phyloP scores from a whole-genome alignment of 2,329 filamentous ascomycete species.

The Fusarium sarcochroum region DNA sequence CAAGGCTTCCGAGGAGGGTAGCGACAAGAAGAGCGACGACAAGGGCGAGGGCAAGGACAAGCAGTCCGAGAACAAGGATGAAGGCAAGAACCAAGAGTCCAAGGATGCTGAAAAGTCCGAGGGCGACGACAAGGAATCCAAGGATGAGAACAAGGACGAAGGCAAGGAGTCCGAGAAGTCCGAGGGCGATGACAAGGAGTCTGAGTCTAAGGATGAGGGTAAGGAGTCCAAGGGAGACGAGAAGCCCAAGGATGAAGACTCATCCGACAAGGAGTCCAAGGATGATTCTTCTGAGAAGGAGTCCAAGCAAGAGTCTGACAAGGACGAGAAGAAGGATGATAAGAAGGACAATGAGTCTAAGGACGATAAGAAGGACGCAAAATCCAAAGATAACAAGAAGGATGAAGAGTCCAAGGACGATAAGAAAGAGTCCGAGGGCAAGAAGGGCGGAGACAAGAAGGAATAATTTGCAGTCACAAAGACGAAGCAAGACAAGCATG shows the following conservation, averaged over 20 bases:
- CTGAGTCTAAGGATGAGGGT: conserved; percentile 35
- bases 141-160: conserved; percentile 7
- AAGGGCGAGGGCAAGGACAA: conserved; percentile 32
- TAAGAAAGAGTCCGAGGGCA: conserved; percentile 20
- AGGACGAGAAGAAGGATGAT: conserved; percentile 1
- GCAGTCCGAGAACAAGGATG: conserved; percentile 37
- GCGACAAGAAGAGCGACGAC: conserved; percentile 43
- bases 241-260: conserved; percentile 25
- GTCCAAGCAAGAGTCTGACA: conserved; percentile 40
- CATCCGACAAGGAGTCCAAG: conserved; percentile 25
- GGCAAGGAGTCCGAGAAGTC: conserved; percentile 39
- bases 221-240: conserved; percentile 29
- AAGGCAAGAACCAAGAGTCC: conserved; percentile 9
- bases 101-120: conserved; percentile 12
- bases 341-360: conserved; percentile 14
- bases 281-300: conserved; percentile 37
- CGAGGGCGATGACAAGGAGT: conserved; percentile 37
- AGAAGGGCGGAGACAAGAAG: conserved; percentile 25
- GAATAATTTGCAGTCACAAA: conserved; percentile 13
- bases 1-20: no score
- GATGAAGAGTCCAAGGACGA: conserved; percentile 22
- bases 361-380: conserved; percentile 22
- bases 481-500: conserved; percentile 9
- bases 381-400: conserved; percentile 1
- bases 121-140: conserved; percentile 40